Conservation (phyloP, 768 basidiomycete species). For the Xanthoconium stramineum region DNA sequence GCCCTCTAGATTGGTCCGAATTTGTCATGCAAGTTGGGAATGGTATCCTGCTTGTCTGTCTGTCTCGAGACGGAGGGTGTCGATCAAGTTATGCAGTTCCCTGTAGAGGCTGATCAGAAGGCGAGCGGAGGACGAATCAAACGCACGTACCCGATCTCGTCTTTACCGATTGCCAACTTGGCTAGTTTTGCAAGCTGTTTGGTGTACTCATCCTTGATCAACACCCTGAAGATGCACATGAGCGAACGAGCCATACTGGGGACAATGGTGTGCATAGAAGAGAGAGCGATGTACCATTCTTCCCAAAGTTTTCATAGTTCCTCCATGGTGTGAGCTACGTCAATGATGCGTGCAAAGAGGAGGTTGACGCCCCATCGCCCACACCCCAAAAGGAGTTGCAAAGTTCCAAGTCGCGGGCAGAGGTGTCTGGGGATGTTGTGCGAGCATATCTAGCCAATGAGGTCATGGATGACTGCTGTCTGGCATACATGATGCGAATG, state of each 20-base stretch:
- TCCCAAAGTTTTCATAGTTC: conserved; percentile 89
- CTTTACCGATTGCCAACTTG: conserved; percentile 72
- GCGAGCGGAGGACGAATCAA: background rate
- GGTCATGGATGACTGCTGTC: conserved; percentile 78
- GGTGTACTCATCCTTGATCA: conserved; percentile 94
- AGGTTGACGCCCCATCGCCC: conserved; percentile 85
- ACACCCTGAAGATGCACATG: conserved; percentile 47
- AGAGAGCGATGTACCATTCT: conserved; percentile 64
- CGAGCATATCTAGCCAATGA: conserved; percentile 72
- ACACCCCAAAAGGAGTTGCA: conserved; percentile 97
- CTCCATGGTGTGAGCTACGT: conserved; percentile 81
- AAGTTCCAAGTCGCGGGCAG: conserved; percentile 68
- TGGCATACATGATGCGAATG: conserved; percentile 54
- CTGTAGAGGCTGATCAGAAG: conserved; percentile 38
- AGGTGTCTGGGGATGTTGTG: conserved; percentile 43
- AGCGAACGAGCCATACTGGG: background rate
- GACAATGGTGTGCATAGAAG: background rate
- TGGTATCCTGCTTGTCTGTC: conserved; percentile 79
- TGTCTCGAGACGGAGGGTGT: conserved; percentile 78
- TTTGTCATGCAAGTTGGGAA: conserved; percentile 65
- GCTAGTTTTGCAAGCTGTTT: conserved; percentile 79
- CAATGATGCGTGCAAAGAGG: conserved; percentile 84
- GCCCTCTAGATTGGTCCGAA: conserved; percentile 73
- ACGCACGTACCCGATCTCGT: conserved; percentile 85
- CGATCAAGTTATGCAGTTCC: conserved; percentile 76